phyloP scores from a whole-genome alignment of 1,284 basidiomycete species.

The Pascua sp. region DNA sequence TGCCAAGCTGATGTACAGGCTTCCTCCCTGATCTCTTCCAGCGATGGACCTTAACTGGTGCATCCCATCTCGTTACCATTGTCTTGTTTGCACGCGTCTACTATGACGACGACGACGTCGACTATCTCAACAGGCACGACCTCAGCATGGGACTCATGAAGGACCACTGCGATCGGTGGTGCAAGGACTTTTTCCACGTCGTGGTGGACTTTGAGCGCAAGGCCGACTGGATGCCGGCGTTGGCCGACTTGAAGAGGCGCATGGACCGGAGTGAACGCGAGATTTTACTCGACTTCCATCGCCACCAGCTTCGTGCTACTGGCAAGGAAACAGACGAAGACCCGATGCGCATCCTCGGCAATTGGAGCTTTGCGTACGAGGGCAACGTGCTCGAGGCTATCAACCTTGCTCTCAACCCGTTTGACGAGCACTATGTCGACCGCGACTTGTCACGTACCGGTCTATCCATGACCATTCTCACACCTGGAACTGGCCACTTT shows the following conservation, averaged over 20 bases:
- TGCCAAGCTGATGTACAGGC: conserved; percentile 27
- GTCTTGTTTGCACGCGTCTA: conserved; percentile 91
- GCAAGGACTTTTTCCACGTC: conserved; percentile 95
- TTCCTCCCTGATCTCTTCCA: conserved; percentile 81
- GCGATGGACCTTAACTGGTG: conserved; percentile 74
- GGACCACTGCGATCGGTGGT: conserved; percentile 71
- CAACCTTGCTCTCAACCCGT: conserved; percentile 87
- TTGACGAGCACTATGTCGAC: conserved; percentile 93
- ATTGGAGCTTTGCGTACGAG: conserved; percentile 65
- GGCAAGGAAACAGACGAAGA: conserved; percentile 23
- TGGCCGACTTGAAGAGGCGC: conserved; percentile 80
- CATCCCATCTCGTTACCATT: conserved; percentile 91
- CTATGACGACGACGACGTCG: conserved; percentile 78
- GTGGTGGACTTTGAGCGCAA: conserved; percentile 88
- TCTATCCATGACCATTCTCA: conserved; percentile 76
- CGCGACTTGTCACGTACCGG: conserved; percentile 93
- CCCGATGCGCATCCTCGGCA: conserved; percentile 43
- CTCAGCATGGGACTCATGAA: conserved; percentile 62
- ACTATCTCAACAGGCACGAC: conserved; percentile 54
- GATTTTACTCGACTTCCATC: conserved; percentile 79
- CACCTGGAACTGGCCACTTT: conserved; percentile 92
- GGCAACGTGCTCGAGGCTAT: conserved; percentile 92
- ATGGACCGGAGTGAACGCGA: conserved; percentile 85
- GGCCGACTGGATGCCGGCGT: conserved; percentile 78
- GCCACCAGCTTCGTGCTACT: conserved; percentile 36